A percentile compares a stretch with the other conserved stretches of the same genome.
Evolutionary conservation across 306 rosid species (phyloP).

Genomic region (Oemleria cerasiformis): DNA sequence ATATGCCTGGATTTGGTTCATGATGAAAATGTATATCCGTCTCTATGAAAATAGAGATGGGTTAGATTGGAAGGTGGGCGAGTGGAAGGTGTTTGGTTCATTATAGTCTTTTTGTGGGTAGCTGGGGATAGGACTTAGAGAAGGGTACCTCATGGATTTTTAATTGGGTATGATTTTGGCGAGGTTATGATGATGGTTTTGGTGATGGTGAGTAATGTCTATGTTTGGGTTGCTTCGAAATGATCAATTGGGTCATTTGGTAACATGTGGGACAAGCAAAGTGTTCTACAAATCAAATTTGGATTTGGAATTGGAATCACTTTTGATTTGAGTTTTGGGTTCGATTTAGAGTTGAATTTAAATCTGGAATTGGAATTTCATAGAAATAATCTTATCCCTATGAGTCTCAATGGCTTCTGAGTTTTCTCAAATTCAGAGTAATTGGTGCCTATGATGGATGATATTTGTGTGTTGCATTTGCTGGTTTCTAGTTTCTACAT

Average conservation of each 20-base stretch:
- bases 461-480: constrained; percentile 1
- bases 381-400: not conserved
- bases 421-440: not conserved
- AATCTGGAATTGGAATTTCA: no score
- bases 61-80: no score
- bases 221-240: constrained; percentile 22
- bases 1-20: constrained; percentile 62
- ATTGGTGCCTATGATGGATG: no score
- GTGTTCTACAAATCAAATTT: no score
- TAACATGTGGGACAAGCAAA: no score
- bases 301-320: no score
- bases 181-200: constrained; percentile 17
- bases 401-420: not conserved
- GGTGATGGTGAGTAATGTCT: constrained; percentile 27
- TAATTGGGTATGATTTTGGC: constrained; percentile 19
- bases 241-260: constrained; percentile 8
- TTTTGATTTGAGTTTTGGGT: no score
- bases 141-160: constrained; percentile 40
- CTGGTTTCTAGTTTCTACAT: not conserved
- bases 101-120: constrained; percentile 37
- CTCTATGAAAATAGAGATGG: no score
- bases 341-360: no score
- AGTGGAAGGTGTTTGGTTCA: constrained; percentile 36
- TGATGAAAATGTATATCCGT: no score
- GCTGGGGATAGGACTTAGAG: constrained; percentile 28